A percentile compares a stretch with the other conserved stretches of the same genome.
These are phyloP conservation scores for Starmerella floricola DNA, from an alignment of 805 yeast genomes.

Conservation along the genomic window DNA sequence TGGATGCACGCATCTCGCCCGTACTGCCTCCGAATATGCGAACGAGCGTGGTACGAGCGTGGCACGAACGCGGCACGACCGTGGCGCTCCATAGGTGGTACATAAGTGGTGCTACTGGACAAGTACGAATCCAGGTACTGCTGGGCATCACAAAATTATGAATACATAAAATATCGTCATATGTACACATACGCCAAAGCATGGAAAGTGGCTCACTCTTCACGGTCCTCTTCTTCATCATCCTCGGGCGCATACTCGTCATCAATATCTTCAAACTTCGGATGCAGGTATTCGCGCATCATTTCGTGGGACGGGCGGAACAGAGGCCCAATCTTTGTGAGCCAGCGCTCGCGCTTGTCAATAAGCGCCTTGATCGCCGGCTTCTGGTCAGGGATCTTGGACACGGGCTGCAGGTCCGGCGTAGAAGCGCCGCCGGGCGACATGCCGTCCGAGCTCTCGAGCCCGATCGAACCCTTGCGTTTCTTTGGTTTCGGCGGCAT, in stretches of 20 bases:
- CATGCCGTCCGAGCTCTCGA: constrained; percentile 11
- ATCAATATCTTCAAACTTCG: constrained; percentile 42
- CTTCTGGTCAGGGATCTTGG: constrained; percentile 50
- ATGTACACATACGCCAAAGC: too few relatives aligned
- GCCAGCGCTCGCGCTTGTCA: constrained; percentile 85
- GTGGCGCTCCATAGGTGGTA: too few relatives aligned
- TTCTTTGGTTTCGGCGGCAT: constrained; percentile 38
- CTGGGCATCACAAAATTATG: too few relatives aligned
- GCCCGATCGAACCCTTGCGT: constrained; percentile 15
- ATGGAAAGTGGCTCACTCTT: too few relatives aligned
- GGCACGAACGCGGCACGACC: too few relatives aligned
- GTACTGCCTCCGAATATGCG: too few relatives aligned
- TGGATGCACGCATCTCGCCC: too few relatives aligned
- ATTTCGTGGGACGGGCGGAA: constrained; percentile 56
- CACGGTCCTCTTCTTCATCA: constrained; percentile 14
- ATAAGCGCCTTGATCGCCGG: constrained; percentile 65
- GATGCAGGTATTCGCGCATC: constrained; percentile 59
- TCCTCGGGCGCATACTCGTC: constrained; percentile 33
- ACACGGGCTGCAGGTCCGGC: background rate
- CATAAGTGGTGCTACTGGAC: too few relatives aligned
- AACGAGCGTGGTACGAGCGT: too few relatives aligned
- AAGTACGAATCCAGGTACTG: too few relatives aligned
- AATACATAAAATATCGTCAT: background rate
- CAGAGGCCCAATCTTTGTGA: constrained; percentile 74
- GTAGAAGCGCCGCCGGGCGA: background rate